A percentile compares a stretch with the other conserved stretches of the same genome.
Evolutionary conservation across 2,329 filamentous ascomycete species (phyloP).

Genomic region (Aspergillus pseudotamarii): DNA sequence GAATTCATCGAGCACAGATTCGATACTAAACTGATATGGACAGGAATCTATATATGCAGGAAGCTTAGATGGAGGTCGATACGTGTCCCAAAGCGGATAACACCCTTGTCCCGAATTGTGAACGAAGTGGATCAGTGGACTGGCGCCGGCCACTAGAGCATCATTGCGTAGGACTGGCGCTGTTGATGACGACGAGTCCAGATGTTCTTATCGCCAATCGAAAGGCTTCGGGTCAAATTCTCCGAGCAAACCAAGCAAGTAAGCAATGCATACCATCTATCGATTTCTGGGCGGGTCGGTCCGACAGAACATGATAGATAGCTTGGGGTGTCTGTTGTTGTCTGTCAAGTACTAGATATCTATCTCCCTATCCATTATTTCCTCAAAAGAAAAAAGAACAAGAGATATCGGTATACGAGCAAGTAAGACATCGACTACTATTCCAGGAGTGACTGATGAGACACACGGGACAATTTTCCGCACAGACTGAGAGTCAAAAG

Average conservation of each 20-base stretch:
- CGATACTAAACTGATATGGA: background rate
- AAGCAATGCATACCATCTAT: slow-evolving; percentile 5
- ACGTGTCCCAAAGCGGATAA: slow-evolving; percentile 3
- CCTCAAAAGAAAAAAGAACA: too few species aligned
- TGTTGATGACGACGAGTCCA: slow-evolving; percentile 13
- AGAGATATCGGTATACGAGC: too few species aligned
- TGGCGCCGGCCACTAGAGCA: slow-evolving; percentile 3
- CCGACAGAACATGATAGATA: slow-evolving; percentile 1
- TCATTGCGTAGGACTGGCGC: slow-evolving; percentile 13
- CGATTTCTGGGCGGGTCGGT: slow-evolving; percentile 2
- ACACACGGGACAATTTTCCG: background rate
- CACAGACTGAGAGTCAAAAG: background rate
- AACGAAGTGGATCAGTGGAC: slow-evolving; percentile 1
- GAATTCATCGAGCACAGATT: slow-evolving; percentile 1
- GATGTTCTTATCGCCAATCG: background rate
- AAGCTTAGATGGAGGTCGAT: background rate
- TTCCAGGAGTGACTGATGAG: background rate
- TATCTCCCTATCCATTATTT: too few species aligned
- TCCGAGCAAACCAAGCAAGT: slow-evolving; percentile 1
- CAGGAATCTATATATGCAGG: background rate
- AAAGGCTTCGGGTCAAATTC: background rate
- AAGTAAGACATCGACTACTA: background rate
- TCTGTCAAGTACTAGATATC: too few species aligned
- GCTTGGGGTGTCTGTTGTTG: too few species aligned
- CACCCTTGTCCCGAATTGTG: background rate